These are phyloP conservation scores for Anaeromyces robustus DNA, from an alignment of 192 early-diverging fungal species.

Conservation along the genomic window DNA sequence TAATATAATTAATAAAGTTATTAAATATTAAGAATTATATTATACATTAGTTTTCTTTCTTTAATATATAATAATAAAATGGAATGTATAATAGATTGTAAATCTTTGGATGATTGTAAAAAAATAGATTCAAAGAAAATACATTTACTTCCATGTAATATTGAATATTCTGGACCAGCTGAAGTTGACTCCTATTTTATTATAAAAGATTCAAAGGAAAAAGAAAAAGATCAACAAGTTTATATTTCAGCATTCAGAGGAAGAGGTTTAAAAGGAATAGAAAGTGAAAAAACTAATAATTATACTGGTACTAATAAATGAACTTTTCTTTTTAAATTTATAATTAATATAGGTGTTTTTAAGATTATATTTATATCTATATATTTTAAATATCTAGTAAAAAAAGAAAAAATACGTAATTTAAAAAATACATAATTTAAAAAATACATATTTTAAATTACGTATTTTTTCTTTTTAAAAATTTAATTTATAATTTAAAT, in stretches of 20 bases:
- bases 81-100: neutral
- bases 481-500: too few relatives aligned
- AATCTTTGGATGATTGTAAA: neutral
- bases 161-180: neutral
- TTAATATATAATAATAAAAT: neutral
- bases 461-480: too few relatives aligned
- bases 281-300: neutral
- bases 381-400: too few relatives aligned
- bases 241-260: neutral
- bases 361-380: too few relatives aligned
- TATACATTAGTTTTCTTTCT: too few relatives aligned
- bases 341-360: too few relatives aligned
- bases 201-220: neutral
- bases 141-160: neutral
- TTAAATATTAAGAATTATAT: too few relatives aligned
- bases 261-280: neutral
- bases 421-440: too few relatives aligned
- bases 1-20: too few relatives aligned
- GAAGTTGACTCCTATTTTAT: neutral
- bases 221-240: neutral
- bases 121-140: neutral
- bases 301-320: neutral
- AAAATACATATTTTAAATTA: too few relatives aligned
- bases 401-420: too few relatives aligned
- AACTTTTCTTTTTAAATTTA: too few relatives aligned